These are phyloP conservation scores for Mytilinidion resinicola DNA, from an alignment of 495 filamentous ascomycete genomes.

Conservation along the genomic window DNA sequence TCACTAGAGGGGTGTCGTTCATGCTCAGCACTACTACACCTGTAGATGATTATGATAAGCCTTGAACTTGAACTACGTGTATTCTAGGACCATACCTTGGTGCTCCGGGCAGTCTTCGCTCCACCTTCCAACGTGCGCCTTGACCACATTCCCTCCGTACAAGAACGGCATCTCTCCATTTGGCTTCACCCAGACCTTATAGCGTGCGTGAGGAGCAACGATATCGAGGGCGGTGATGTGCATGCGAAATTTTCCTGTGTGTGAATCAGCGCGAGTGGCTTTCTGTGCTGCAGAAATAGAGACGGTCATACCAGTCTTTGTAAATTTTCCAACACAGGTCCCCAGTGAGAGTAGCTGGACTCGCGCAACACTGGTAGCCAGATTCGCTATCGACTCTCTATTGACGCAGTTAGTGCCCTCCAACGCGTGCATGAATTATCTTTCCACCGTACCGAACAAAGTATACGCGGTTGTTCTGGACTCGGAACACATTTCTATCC, in stretches of 20 bases:
- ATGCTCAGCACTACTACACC: constrained; percentile 64
- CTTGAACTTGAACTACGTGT: too few species aligned
- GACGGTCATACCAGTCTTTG: background rate
- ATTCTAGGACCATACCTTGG: constrained; percentile 41
- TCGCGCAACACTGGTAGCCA: constrained; percentile 77
- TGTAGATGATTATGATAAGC: too few species aligned
- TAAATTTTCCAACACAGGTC: constrained; percentile 47
- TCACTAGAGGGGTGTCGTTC: constrained; percentile 66
- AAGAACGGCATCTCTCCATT: constrained; percentile 95
- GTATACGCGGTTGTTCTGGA: constrained; percentile 59
- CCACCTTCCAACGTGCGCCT: constrained; percentile 86
- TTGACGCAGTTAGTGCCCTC: too few species aligned
- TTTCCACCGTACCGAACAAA: constrained; percentile 53
- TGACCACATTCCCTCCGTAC: constrained; percentile 83
- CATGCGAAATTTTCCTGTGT: constrained; percentile 74
- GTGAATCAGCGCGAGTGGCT: too few species aligned
- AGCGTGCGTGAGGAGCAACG: constrained; percentile 79
- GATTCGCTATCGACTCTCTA: constrained; percentile 69
- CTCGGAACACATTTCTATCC: constrained; percentile 77
- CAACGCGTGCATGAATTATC: too few species aligned
- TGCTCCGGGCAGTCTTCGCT: constrained; percentile 81
- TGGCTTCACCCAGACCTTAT: constrained; percentile 89
- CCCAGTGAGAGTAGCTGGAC: constrained; percentile 76
- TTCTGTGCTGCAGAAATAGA: background rate
- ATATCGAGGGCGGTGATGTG: constrained; percentile 81